phyloP scores from a whole-genome alignment of 805 yeast genomes.

The Diddensiella caesifluorescens region DNA sequence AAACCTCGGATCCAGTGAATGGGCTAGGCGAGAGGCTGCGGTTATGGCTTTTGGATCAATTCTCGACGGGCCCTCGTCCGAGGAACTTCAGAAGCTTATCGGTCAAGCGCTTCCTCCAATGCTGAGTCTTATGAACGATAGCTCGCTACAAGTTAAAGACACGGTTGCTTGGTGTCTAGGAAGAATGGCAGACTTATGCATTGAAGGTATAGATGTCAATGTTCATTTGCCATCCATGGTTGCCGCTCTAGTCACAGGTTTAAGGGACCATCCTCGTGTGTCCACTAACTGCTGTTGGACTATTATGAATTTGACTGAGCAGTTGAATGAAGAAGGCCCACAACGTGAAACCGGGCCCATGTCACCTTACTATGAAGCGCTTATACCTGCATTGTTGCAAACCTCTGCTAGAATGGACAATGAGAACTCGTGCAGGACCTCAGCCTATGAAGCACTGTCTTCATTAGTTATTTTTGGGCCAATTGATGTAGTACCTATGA shows the following conservation, averaged over 20 bases:
- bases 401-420: constrained; percentile 72
- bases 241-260: constrained; percentile 70
- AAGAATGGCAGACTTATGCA: constrained; percentile 82
- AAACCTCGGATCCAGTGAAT: constrained; percentile 53
- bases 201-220: constrained; percentile 65
- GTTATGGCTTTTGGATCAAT: constrained; percentile 99
- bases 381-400: constrained; percentile 65
- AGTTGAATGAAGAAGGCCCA: constrained; percentile 52
- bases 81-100: constrained; percentile 60
- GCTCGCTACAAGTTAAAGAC: constrained; percentile 80
- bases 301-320: constrained; percentile 84
- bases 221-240: constrained; percentile 65
- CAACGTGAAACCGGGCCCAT: constrained; percentile 50
- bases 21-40: constrained; percentile 95
- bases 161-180: constrained; percentile 99
- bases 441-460: constrained; percentile 93
- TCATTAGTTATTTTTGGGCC: constrained; percentile 74
- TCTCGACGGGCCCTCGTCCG: constrained; percentile 85
- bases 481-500: constrained; percentile 58
- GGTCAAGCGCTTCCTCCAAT: constrained; percentile 82
- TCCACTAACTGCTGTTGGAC: constrained; percentile 99
- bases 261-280: constrained; percentile 87
- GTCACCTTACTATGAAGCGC: constrained; percentile 63
- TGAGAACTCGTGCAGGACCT: constrained; percentile 82
- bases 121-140: constrained; percentile 66